Evolutionary conservation across 331 rosid genomes (phyloP).

Genomic region (Saraca asoca): DNA sequence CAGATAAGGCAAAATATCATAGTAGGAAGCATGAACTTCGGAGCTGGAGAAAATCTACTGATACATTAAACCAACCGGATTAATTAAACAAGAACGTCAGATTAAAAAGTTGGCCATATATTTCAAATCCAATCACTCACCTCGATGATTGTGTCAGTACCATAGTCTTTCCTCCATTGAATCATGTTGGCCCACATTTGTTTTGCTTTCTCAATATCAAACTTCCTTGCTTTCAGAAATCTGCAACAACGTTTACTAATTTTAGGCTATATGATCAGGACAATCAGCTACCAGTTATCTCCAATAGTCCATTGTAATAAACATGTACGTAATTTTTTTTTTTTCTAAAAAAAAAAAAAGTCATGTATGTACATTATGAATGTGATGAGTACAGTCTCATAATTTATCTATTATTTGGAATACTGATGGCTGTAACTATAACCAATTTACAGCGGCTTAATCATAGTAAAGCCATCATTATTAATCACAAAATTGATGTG

Average conservation of each 20-base stretch:
- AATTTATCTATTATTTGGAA: conserved; percentile 7
- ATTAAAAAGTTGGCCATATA: conserved; percentile 15
- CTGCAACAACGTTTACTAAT: conserved; percentile 44
- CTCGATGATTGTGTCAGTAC: conserved; percentile 83
- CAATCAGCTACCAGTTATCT: conserved; percentile 23
- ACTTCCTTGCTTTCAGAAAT: conserved; percentile 89
- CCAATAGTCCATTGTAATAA: background rate
- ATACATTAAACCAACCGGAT: conserved; percentile 6
- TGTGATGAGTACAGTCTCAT: background rate
- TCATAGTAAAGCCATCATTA: conserved; percentile 2
- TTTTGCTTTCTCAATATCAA: conserved; percentile 83
- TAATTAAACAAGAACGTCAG: conserved; percentile 29
- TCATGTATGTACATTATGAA: background rate
- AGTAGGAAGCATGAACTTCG: conserved; percentile 8
- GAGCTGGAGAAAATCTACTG: conserved; percentile 14
- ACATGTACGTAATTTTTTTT: conserved; percentile 6
- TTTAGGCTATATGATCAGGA: conserved; percentile 15
- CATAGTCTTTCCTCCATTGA: conserved; percentile 88
- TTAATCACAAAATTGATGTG: conserved; percentile 9
- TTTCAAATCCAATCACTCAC: conserved; percentile 42
- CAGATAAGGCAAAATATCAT: conserved; percentile 11
- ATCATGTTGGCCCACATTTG: conserved; percentile 93
- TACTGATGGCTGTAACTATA: background rate
- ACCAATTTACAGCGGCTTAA: conserved; percentile 18
- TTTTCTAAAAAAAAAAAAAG: background rate